Evolutionary conservation across 192 early-diverging fungal genomes (phyloP).

Genomic region (Umbelopsis vinacea): DNA sequence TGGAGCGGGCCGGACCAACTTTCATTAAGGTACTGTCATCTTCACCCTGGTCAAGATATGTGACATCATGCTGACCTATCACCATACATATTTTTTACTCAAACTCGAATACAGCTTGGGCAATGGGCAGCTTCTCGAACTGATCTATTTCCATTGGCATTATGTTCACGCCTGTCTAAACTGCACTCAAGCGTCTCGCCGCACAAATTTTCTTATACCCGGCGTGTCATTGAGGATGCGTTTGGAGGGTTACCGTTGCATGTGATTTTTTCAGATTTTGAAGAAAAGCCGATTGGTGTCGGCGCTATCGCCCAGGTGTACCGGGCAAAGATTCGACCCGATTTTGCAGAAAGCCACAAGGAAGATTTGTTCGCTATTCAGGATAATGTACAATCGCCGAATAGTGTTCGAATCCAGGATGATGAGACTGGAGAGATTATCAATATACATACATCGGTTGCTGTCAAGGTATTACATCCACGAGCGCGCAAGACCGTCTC

Average conservation of each 20-base stretch:
- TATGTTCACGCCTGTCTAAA: conserved; percentile 75
- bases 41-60: neutral
- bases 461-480: conserved; percentile 94
- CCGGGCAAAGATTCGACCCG: conserved; percentile 55
- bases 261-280: conserved; percentile 80
- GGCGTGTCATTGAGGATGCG: conserved; percentile 62
- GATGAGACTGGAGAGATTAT: conserved; percentile 26
- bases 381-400: conserved; percentile 28
- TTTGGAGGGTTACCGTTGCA: conserved; percentile 69
- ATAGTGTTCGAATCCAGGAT: conserved; percentile 12
- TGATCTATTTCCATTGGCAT: conserved; percentile 79
- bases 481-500: conserved; percentile 67
- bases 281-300: conserved; percentile 79
- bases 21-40: conserved; percentile 81
- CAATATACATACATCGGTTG: conserved; percentile 57
- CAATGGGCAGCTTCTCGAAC: conserved; percentile 95
- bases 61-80: neutral
- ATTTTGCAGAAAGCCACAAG: conserved; percentile 28
- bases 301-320: conserved; percentile 97
- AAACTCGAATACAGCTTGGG: conserved; percentile 59
- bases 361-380: conserved; percentile 25
- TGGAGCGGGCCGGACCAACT: conserved; percentile 90
- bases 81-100: neutral
- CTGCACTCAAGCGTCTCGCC: conserved; percentile 83
- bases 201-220: conserved; percentile 76